Base-by-base conservation (phyloP, 2,329 filamentous ascomycete genomes). In the Trichoderma hamatum region DNA sequence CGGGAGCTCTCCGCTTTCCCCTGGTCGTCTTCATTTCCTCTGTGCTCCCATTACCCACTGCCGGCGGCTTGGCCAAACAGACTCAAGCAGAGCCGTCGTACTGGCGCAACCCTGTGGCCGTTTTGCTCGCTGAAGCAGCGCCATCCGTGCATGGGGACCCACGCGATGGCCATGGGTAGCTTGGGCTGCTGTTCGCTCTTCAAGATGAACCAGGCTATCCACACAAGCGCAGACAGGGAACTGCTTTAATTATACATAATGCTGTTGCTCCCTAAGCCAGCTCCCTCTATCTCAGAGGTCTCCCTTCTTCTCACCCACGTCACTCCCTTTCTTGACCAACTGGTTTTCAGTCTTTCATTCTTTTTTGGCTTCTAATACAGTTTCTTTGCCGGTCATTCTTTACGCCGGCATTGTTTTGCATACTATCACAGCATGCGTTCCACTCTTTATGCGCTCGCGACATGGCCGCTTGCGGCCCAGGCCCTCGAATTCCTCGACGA, bases 381-480 rank as follows among this genome's bases (percentile, higher is more conserved):
- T 36, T 39, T 52, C 60, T 69, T 60, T 54, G 61, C 55, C 49
- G 68, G 68, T 69, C 68, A 65, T 56, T 69, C 68, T 21, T 69
- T 69, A 69, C 46, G 68, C 68, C 61, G 61, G 68, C 61, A 61
- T 54, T 34, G 52, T 66, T 56, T 63, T 36, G 43, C 65, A 67
- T 68, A 65, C 49, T 68, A 2, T 43, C 39, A 62, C 70, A 69
- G 39, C 24, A 79, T 80, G 77, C 71, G 77, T 70, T 76, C 74
- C 72, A 54, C 76, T 74, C 70, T 78, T 69, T 73, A 78, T 21
- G 70, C 73, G 7, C 72, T 78, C 51, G 73, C 74, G 69, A 73
- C 73, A 19, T 67, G 77, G 73, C 78, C 76, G 60, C 73, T 76
- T 24, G 65, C 74, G 36, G 76, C 74, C 21, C 68, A 67, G 9